Percentiles rank a stretch among this genome's conserved stretches.
phyloP scores from a whole-genome alignment of 2,329 filamentous ascomycete species.

The Pyrenophora tritici-repentis region DNA sequence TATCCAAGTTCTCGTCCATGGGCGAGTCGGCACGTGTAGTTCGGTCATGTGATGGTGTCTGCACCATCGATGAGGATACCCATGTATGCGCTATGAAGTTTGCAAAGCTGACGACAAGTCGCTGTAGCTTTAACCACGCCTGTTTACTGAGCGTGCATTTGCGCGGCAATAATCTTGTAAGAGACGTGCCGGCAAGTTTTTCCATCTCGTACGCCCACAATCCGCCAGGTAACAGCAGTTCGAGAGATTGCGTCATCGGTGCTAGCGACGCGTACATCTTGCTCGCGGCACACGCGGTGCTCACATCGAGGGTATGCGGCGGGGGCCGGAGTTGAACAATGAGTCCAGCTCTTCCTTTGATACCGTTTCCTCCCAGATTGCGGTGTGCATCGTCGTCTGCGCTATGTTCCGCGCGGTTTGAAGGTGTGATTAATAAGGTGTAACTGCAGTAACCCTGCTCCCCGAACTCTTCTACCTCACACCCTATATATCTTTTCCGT shows the following conservation, averaged over 20 bases:
- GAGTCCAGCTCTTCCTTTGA: not conserved
- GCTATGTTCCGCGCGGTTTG: not conserved
- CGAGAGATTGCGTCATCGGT: constrained; percentile 22
- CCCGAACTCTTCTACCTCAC: constrained; percentile 7
- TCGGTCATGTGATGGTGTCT: not conserved
- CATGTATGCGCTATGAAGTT: constrained; percentile 33
- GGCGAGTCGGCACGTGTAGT: constrained; percentile 25
- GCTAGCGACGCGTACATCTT: constrained; percentile 27
- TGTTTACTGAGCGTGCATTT: not conserved
- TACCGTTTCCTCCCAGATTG: too few relatives aligned
- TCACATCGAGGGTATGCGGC: constrained; percentile 29
- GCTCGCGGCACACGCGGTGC: constrained; percentile 24
- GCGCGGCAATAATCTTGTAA: constrained; percentile 20
- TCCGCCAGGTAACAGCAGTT: constrained; percentile 9
- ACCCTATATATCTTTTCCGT: constrained; percentile 2
- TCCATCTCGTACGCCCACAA: constrained; percentile 37
- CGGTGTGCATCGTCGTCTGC: not conserved
- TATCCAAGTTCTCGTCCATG: constrained; percentile 8
- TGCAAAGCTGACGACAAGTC: constrained; percentile 37
- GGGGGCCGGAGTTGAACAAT: constrained; percentile 38
- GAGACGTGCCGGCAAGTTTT: constrained; percentile 29
- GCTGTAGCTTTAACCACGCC: constrained; percentile 19
- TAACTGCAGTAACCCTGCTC: constrained; percentile 21
- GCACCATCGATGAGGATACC: constrained; percentile 1
- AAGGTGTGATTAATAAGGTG: constrained; percentile 11